phyloP scores from a whole-genome alignment of 192 early-diverging fungal species.

The Coemansia sp. region DNA sequence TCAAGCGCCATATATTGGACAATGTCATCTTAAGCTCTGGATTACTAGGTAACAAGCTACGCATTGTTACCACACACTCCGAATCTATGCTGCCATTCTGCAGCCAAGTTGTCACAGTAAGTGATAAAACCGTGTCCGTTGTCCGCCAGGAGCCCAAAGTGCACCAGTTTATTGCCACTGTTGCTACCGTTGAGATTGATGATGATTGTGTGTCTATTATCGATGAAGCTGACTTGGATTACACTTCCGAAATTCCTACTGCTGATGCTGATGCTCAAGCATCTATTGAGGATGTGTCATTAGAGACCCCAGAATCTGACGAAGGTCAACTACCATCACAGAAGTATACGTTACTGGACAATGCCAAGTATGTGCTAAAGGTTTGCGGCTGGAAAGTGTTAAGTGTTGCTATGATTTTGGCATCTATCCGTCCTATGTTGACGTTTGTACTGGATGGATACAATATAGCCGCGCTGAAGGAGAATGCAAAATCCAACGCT shows the following conservation, averaged over 20 bases:
- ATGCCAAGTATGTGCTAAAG: background rate
- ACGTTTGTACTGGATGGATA: conserved; percentile 32
- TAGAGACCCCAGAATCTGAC: background rate
- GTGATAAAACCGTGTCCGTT: background rate
- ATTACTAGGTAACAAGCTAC: conserved; percentile 5
- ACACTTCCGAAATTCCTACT: background rate
- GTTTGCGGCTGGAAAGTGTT: background rate
- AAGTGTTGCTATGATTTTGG: background rate
- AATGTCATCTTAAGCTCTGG: conserved; percentile 22
- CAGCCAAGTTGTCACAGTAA: background rate
- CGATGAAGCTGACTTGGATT: background rate
- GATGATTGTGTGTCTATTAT: background rate
- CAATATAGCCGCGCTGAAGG: conserved; percentile 1
- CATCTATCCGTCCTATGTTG: conserved; percentile 5
- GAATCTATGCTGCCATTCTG: conserved; percentile 10
- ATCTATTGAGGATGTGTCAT: background rate
- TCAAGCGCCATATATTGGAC: conserved; percentile 16
- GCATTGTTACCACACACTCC: background rate
- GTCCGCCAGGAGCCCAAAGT: background rate
- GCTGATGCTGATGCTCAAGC: background rate
- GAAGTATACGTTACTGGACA: background rate
- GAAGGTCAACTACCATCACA: background rate
- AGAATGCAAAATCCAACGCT: background rate
- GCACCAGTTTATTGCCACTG: background rate
- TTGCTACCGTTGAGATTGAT: background rate